These are phyloP conservation scores for Chenopodium berlandieri DNA, from an alignment of 148 eudicot species.

Conservation along the genomic window DNA sequence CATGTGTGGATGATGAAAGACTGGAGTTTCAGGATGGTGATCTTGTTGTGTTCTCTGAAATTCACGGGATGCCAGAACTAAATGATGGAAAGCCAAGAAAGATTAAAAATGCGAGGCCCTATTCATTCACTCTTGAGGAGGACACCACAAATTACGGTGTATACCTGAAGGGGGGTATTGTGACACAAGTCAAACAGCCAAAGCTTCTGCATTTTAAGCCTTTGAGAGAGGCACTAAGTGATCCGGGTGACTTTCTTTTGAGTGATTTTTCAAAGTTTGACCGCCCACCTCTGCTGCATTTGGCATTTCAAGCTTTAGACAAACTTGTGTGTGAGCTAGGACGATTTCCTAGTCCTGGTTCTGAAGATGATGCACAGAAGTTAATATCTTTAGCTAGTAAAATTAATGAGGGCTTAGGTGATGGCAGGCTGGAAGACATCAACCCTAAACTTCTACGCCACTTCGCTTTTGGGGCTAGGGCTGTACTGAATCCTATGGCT, in stretches of 20 bases:
- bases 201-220: conserved; percentile 66
- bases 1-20: conserved; percentile 79
- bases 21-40: conserved; percentile 80
- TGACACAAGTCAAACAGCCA: conserved; percentile 63
- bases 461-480: conserved; percentile 87
- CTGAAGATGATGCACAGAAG: conserved; percentile 74
- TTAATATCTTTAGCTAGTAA: conserved; percentile 45
- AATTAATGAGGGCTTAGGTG: conserved; percentile 49
- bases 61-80: conserved; percentile 70
- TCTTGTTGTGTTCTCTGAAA: conserved; percentile 68
- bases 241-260: conserved; percentile 73
- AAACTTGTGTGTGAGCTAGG: conserved; percentile 49
- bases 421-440: conserved; percentile 61
- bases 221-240: conserved; percentile 59
- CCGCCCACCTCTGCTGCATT: conserved; percentile 63
- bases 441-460: conserved; percentile 62
- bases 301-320: conserved; percentile 79
- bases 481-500: conserved; percentile 95
- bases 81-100: conserved; percentile 81
- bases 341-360: conserved; percentile 62
- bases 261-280: conserved; percentile 78
- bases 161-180: conserved; percentile 74
- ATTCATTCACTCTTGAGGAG: conserved; percentile 66
- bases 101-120: conserved; percentile 57
- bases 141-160: conserved; percentile 58